phyloP scores from a whole-genome alignment of 441 rosid species.

The Gossypium davidsonii region DNA sequence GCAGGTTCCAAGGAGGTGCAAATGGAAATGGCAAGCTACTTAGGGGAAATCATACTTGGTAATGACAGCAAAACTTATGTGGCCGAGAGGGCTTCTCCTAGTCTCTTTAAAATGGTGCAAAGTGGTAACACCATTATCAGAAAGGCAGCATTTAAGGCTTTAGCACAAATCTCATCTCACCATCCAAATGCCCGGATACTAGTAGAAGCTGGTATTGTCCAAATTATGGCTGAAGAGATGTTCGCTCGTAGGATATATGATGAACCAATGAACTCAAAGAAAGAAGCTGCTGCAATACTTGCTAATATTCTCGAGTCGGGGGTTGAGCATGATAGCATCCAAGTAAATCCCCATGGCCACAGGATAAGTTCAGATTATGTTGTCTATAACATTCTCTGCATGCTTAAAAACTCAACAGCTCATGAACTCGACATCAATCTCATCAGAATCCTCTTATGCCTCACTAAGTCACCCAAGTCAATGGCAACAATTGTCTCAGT shows the following conservation, averaged over 20 bases:
- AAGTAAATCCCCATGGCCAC: constrained; percentile 61
- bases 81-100: constrained; percentile 63
- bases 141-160: constrained; percentile 58
- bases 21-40: constrained; percentile 64
- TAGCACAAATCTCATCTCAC: constrained; percentile 57
- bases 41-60: constrained; percentile 61
- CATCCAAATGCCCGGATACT: constrained; percentile 57
- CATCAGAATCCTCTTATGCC: constrained; percentile 60
- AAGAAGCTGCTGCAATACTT: constrained; percentile 67
- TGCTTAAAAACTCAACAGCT: constrained; percentile 66
- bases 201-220: constrained; percentile 49
- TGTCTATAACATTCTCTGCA: constrained; percentile 51
- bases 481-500: constrained; percentile 48
- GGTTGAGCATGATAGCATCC: constrained; percentile 46
- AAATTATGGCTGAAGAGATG: constrained; percentile 66
- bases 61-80: constrained; percentile 50
- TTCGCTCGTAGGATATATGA: constrained; percentile 45
- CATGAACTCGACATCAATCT: constrained; percentile 63
- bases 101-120: constrained; percentile 59
- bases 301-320: constrained; percentile 76
- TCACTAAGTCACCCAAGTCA: constrained; percentile 53
- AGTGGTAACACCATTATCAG: constrained; percentile 45
- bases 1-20: constrained; percentile 63
- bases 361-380: constrained; percentile 59
- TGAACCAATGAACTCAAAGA: constrained; percentile 58